Evolutionary conservation across 176 grass and related monocot species (phyloP), one percentile per base, ranked within the genome.

Genomic region (Carex myosuroides): DNA sequence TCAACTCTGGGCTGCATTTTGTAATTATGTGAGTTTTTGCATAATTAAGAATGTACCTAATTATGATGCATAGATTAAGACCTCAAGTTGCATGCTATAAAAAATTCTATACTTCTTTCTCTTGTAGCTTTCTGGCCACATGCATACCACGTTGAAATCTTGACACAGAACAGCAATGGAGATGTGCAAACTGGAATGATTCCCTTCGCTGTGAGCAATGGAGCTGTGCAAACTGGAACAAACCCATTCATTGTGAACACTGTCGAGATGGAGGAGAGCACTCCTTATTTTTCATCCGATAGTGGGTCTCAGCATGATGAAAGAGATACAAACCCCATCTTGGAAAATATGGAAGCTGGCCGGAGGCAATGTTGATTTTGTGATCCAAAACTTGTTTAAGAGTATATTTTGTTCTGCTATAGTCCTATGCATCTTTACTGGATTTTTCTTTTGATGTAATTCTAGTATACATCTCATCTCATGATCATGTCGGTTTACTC

Each of bases 41-140:
- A 68, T 65, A 29, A 65, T 65, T 29, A 68, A 16, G n/a, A 61
- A 62, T 22, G 26, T 53, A 74, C 44, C 44, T 24, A 75, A 75
- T 0, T 75, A 77, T 77, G 73, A 26, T 57, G 73, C 26, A 78
- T 1, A 17, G 14, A 6, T 78, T 33, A 32, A 78, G 12, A 32
- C 6, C 24, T 78, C 17, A 57, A 78, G 26, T 56, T 78, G 13
- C 22, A 35, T 33, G 73, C 50, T 69, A 30, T 83, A 54, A 54
- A 46, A 13, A 83, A 53, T 56, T 50, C 1, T 54, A 9, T 33
- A 57, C 26, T 53, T 54, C 6, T 63, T 24, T 37, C 13, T 33
- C 21, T 83, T 66, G 20, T 54, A 83, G 81, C 61, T 83, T 16
- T 83, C 6, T 83, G 81, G 81, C 81, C 81, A 18, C 81, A 68